Base-by-base conservation (phyloP, 495 filamentous ascomycete species). In the Neurospora intermedia region DNA sequence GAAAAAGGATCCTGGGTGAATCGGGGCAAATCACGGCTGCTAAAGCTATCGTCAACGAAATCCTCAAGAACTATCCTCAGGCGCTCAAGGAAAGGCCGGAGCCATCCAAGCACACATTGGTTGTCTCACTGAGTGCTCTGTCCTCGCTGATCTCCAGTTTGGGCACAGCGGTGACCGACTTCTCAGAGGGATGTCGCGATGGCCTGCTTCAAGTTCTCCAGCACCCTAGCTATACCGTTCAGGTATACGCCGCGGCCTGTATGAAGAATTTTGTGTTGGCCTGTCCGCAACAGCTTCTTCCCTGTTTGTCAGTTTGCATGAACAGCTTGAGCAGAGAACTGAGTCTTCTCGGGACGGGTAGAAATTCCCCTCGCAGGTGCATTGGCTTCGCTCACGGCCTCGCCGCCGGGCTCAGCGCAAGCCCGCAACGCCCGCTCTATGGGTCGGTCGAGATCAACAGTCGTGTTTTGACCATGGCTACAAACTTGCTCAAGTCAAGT, bases 391-490 rank as follows among this genome's bases (percentile, higher is more conserved):
- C 96, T 15, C 94, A 98, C 84, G 96, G 94, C 15, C 88, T 99
- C 40, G 93, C 96, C 40, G 93, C 96, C 39, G 91, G 96, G 76
- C 86, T 99, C 31, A 97, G 96, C 79, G 95, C 93, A 9, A 94
- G 94, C 66, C 90, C 93, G 5, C 77, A 92, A 20, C 94, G 96
- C 71, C 95, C 96, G 10, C 85, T 99, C 10, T 97, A 97, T 78
- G 94, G 96, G 23, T 97, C 96, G 4, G 91, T 98, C 0, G 96
- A 99, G 77, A 91, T 98, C 45, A 96, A 97, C 80, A 94, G 95
- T 48, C 89, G 94, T 18, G 92, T 98, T 48, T 87, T 98, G 73
- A 91, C 93, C 16, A 93, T 97, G 81, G 94, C 96, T 23, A 98
- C 93, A 6, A 92, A 92, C 43, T 85, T 99, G 13, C 88, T 99